These are phyloP conservation scores for Mycena polygramma DNA, from an alignment of 768 basidiomycete genomes.

Conservation along the genomic window DNA sequence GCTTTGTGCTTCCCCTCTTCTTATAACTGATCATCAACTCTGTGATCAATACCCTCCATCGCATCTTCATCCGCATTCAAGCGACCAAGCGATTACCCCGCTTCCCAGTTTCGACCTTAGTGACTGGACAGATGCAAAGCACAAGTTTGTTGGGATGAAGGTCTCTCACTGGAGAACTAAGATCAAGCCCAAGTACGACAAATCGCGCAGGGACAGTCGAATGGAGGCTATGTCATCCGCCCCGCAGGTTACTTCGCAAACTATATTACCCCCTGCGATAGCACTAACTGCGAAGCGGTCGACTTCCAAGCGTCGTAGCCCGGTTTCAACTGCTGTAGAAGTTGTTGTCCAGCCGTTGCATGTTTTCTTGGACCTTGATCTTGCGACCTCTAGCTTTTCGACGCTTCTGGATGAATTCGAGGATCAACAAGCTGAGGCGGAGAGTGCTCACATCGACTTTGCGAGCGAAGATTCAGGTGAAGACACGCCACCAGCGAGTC, in stretches of 20 bases:
- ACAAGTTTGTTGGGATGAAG: constrained; percentile 60
- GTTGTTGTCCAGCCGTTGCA: constrained; percentile 75
- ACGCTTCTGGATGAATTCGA: constrained; percentile 63
- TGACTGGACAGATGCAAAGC: constrained; percentile 71
- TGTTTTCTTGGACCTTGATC: constrained; percentile 78
- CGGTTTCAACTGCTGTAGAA: constrained; percentile 46
- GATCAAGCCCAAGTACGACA: constrained; percentile 46
- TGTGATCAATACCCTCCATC: constrained; percentile 63
- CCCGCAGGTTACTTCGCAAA: constrained; percentile 32
- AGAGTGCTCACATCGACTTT: constrained; percentile 19
- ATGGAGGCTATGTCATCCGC: constrained; percentile 33
- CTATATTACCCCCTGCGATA: constrained; percentile 19
- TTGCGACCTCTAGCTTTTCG: constrained; percentile 54
- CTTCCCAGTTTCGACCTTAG: constrained; percentile 70
- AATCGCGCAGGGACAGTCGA: constrained; percentile 37
- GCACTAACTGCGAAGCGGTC: constrained; percentile 27
- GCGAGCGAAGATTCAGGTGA: constrained; percentile 47
- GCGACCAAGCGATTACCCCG: constrained; percentile 33
- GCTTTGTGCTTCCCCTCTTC: constrained; percentile 68
- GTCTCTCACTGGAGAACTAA: constrained; percentile 74
- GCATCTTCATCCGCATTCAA: constrained; percentile 58
- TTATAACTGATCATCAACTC: constrained; percentile 82
- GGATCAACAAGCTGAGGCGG: constrained; percentile 13
- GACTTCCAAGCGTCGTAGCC: constrained; percentile 14
- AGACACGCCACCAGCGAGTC: constrained; percentile 56